Evolutionary conservation across 192 early-diverging fungal genomes (phyloP).

Genomic region (Radiomyces spectabilis): DNA sequence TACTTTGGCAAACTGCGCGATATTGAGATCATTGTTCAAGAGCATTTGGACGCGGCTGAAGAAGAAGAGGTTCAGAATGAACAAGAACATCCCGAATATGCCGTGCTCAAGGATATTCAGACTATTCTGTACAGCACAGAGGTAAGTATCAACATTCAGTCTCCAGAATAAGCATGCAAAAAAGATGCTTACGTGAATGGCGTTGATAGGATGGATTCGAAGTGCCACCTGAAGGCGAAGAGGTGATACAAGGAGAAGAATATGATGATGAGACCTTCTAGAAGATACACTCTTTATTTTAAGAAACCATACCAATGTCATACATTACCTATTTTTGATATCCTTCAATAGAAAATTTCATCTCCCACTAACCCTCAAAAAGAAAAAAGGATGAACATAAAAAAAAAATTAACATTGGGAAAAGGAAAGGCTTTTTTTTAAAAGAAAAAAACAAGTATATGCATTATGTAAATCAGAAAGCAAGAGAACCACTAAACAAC

Average conservation of each 20-base stretch:
- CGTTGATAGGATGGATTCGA: slow-evolving; percentile 70
- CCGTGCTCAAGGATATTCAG: slow-evolving; percentile 71
- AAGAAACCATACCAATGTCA: too few species aligned
- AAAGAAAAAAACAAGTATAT: too few species aligned
- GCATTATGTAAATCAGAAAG: neutral
- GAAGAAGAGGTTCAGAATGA: slow-evolving; percentile 42
- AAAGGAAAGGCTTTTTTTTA: too few species aligned
- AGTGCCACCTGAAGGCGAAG: slow-evolving; percentile 49
- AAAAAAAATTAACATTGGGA: too few species aligned
- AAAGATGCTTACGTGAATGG: neutral
- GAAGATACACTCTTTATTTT: slow-evolving; percentile 28
- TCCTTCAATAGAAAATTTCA: too few species aligned
- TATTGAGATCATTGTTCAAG: slow-evolving; percentile 89
- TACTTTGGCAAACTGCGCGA: slow-evolving; percentile 93
- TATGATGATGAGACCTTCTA: slow-evolving; percentile 62
- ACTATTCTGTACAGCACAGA: slow-evolving; percentile 89
- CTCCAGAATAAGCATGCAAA: slow-evolving; percentile 15
- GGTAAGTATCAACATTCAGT: too few species aligned
- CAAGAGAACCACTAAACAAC: neutral
- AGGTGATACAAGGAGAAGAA: slow-evolving; percentile 29
- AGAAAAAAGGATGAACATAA: too few species aligned
- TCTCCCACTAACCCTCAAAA: too few species aligned
- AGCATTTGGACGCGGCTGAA: slow-evolving; percentile 49
- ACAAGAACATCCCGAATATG: slow-evolving; percentile 16
- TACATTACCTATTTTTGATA: too few species aligned